These are phyloP conservation scores for Malus sieversii DNA, from an alignment of 306 rosid genomes.

Conservation along the genomic window DNA sequence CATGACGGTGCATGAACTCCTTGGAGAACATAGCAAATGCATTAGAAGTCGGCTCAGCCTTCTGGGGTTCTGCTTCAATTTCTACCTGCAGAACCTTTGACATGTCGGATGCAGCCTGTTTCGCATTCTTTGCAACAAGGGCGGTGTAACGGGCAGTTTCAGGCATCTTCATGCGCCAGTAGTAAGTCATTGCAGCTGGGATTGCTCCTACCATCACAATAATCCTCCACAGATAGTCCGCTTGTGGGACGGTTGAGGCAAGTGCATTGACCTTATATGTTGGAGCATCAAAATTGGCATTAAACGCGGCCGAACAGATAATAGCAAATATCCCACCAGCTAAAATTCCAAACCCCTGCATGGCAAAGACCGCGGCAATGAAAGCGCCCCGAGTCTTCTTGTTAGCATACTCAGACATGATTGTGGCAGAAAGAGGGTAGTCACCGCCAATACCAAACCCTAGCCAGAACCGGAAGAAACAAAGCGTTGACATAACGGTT, in stretches of 20 bases:
- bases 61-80: conserved; percentile 29
- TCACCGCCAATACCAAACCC: conserved; percentile 82
- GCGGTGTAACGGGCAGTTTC: conserved; percentile 80
- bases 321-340: conserved; percentile 61
- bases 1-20: conserved; percentile 51
- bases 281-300: conserved; percentile 33
- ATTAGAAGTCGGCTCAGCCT: background rate
- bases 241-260: conserved; percentile 54
- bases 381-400: conserved; percentile 77
- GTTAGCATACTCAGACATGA: conserved; percentile 71
- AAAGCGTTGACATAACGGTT: conserved; percentile 57
- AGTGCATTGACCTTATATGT: conserved; percentile 31
- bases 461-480: conserved; percentile 76
- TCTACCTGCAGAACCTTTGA: conserved; percentile 58
- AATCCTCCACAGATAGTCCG: conserved; percentile 62
- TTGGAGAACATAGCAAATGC: conserved; percentile 44
- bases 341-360: conserved; percentile 80
- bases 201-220: conserved; percentile 64
- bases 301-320: conserved; percentile 29
- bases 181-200: conserved; percentile 60
- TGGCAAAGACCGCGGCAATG: conserved; percentile 74
- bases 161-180: conserved; percentile 66
- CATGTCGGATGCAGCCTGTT: conserved; percentile 59
- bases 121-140: conserved; percentile 52
- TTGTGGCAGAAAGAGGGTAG: conserved; percentile 78